A percentile compares a stretch with the other conserved stretches of the same genome.
These are phyloP conservation scores for Yarrowia bubula DNA, from an alignment of 805 yeast genomes.

Conservation along the genomic window DNA sequence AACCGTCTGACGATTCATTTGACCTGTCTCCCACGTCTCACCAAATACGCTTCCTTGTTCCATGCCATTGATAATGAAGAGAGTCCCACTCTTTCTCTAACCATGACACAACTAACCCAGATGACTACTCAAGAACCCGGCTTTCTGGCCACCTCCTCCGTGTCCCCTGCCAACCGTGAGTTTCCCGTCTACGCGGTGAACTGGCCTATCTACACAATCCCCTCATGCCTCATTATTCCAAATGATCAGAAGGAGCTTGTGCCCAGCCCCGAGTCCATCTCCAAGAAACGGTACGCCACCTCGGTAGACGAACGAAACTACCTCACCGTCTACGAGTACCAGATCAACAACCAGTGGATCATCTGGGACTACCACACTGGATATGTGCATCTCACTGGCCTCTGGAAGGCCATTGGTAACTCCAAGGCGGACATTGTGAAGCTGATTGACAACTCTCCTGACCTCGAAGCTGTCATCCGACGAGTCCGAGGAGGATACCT, in stretches of 20 bases:
- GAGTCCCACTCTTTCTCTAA: background rate
- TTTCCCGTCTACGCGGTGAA: slow-evolving; percentile 32
- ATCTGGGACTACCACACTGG: slow-evolving; percentile 87
- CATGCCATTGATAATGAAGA: too few relatives aligned
- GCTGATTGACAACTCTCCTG: slow-evolving; percentile 61
- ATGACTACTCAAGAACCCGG: slow-evolving; percentile 18
- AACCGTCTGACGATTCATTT: too few relatives aligned
- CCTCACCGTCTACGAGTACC: slow-evolving; percentile 70
- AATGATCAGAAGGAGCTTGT: slow-evolving; percentile 27
- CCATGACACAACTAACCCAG: slow-evolving; percentile 10
- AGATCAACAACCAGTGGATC: slow-evolving; percentile 66
- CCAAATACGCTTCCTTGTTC: too few relatives aligned
- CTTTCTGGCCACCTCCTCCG: slow-evolving; percentile 20
- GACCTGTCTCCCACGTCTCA: too few relatives aligned
- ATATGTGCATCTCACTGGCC: slow-evolving; percentile 80
- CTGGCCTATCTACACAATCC: slow-evolving; percentile 36
- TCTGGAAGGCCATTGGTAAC: slow-evolving; percentile 76
- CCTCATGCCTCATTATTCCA: slow-evolving; percentile 28
- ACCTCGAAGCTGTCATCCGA: slow-evolving; percentile 58
- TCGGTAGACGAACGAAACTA: slow-evolving; percentile 68
- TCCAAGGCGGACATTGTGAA: slow-evolving; percentile 75
- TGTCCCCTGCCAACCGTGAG: slow-evolving; percentile 13
- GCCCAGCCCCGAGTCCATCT: slow-evolving; percentile 31
- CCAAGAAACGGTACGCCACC: slow-evolving; percentile 53
- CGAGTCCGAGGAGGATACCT: slow-evolving; percentile 88